These are phyloP conservation scores for Trametes pubescens DNA, from an alignment of 1,284 basidiomycete genomes.

Conservation along the genomic window DNA sequence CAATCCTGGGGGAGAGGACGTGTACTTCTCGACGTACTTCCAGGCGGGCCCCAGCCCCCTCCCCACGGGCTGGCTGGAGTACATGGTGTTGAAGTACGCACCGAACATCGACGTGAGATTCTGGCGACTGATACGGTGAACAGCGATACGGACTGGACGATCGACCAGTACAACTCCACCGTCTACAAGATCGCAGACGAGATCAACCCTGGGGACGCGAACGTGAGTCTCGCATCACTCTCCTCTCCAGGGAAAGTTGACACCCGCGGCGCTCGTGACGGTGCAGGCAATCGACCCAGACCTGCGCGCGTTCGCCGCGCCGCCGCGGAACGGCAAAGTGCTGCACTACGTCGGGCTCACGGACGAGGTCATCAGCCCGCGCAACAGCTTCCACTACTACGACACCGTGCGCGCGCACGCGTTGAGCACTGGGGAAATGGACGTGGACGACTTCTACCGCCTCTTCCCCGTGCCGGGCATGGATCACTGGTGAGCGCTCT, in stretches of 20 bases:
- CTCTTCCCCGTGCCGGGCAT: slow-evolving; percentile 54
- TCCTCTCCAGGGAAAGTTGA: too few species aligned
- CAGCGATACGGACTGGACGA: slow-evolving; percentile 36
- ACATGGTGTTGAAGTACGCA: slow-evolving; percentile 32
- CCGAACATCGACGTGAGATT: too few species aligned
- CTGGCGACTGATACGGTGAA: background rate
- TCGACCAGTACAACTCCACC: slow-evolving; percentile 32
- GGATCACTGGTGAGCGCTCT: slow-evolving; percentile 45
- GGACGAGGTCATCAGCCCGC: slow-evolving; percentile 47
- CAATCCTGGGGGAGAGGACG: slow-evolving; percentile 40
- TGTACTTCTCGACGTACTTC: slow-evolving; percentile 40
- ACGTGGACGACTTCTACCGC: slow-evolving; percentile 47
- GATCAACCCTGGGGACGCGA: slow-evolving; percentile 34
- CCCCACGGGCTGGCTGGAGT: background rate
- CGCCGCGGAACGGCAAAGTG: slow-evolving; percentile 41
- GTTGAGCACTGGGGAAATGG: slow-evolving; percentile 30
- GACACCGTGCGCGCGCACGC: slow-evolving; percentile 42
- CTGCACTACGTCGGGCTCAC: slow-evolving; percentile 44
- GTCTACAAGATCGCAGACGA: slow-evolving; percentile 31
- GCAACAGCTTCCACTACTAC: slow-evolving; percentile 46
- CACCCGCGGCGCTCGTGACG: background rate
- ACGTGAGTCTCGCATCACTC: slow-evolving; percentile 22
- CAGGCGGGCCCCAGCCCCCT: background rate
- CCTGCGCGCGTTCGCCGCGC: slow-evolving; percentile 40
- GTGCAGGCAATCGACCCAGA: slow-evolving; percentile 38